A percentile compares a stretch with the other conserved stretches of the same genome.
These are phyloP conservation scores for Pythium plurisporium DNA, from an alignment of 352 stramenopile genomes.

Conservation along the genomic window DNA sequence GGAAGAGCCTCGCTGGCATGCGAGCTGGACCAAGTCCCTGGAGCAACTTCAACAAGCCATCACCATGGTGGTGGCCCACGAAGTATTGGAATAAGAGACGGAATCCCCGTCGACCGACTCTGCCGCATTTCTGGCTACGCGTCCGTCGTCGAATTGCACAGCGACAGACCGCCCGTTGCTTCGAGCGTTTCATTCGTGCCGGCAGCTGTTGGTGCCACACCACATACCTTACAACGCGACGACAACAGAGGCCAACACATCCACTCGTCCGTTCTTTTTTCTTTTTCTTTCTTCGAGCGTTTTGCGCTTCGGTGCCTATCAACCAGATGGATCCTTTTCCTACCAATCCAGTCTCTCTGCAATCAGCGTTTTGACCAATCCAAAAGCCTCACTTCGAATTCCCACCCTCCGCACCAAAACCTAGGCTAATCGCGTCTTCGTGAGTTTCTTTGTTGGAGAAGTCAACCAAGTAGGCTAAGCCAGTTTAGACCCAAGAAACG, in stretches of 20 bases:
- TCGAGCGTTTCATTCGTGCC: slow-evolving; percentile 20
- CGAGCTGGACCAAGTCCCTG: not conserved
- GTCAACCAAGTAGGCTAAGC: not conserved
- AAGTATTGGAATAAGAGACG: not conserved
- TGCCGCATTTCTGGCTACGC: not conserved
- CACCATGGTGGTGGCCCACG: not conserved
- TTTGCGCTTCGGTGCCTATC: slow-evolving; percentile 2
- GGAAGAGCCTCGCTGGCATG: not conserved
- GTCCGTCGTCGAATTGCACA: slow-evolving; percentile 7
- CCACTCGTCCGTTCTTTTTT: not conserved
- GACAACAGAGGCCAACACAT: slow-evolving; percentile 1
- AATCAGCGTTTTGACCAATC: not conserved
- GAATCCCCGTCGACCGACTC: no score
- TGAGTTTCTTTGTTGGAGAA: not conserved
- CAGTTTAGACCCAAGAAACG: slow-evolving; percentile 1
- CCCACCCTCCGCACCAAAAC: not conserved
- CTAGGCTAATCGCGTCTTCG: slow-evolving; percentile 4
- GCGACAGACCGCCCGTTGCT: not conserved
- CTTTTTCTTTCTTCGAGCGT: slow-evolving; percentile 15
- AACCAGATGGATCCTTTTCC: slow-evolving; percentile 3
- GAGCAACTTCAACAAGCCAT: slow-evolving; percentile 13
- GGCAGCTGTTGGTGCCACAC: not conserved
- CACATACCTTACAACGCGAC: not conserved
- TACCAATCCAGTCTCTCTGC: not conserved
- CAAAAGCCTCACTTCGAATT: not conserved